phyloP scores from a whole-genome alignment of 1,284 basidiomycete genomes.

The Irpex rosettiformis region DNA sequence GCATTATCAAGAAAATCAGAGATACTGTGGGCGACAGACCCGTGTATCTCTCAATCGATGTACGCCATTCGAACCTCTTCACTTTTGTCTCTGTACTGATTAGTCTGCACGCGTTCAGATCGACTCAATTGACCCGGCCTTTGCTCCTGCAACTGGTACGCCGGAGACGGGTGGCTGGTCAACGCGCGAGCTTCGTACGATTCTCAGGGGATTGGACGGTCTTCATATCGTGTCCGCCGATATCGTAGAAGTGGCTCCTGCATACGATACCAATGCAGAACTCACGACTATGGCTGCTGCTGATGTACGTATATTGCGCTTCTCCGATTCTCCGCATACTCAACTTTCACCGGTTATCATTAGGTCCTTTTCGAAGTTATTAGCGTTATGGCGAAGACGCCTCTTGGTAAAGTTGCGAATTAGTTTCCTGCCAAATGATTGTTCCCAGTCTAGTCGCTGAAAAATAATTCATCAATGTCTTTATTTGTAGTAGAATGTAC shows the following conservation, averaged over 20 bases:
- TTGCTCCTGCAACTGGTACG: slow-evolving; percentile 77
- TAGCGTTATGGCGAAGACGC: slow-evolving; percentile 75
- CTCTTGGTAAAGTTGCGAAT: slow-evolving; percentile 52
- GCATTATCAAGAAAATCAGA: slow-evolving; percentile 69
- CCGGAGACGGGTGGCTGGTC: slow-evolving; percentile 73
- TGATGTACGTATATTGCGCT: slow-evolving; percentile 46
- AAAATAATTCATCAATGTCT: too few species aligned
- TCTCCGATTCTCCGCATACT: neutral
- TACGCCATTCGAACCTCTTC: slow-evolving; percentile 28
- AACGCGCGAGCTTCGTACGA: slow-evolving; percentile 71
- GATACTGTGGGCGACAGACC: slow-evolving; percentile 64
- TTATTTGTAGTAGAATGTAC: too few species aligned
- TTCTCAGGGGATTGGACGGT: slow-evolving; percentile 70
- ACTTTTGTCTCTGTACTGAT: neutral
- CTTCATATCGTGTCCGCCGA: slow-evolving; percentile 74
- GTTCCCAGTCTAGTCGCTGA: too few species aligned
- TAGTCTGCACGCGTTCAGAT: slow-evolving; percentile 39
- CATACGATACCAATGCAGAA: slow-evolving; percentile 79
- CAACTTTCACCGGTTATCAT: slow-evolving; percentile 9
- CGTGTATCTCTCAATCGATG: slow-evolving; percentile 73
- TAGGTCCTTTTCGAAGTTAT: slow-evolving; percentile 73
- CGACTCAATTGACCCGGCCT: slow-evolving; percentile 73
- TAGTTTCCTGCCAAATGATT: too few species aligned
- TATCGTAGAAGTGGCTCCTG: slow-evolving; percentile 79
- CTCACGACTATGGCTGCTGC: slow-evolving; percentile 78